These are phyloP conservation scores for Mortierella sp. DNA, from an alignment of 371 early-diverging fungal genomes.

Conservation along the genomic window DNA sequence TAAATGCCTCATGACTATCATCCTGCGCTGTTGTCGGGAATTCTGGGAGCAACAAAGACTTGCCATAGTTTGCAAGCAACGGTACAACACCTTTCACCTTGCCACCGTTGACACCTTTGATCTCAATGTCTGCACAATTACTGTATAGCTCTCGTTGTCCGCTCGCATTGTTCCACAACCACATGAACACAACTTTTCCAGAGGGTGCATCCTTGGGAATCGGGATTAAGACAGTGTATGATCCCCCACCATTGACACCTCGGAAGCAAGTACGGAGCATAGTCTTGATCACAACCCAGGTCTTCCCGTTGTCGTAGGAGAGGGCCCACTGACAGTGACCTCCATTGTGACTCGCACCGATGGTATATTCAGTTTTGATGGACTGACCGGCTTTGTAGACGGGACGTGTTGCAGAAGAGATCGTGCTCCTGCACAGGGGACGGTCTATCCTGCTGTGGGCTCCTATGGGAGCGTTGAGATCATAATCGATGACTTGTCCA, in stretches of 20 bases:
- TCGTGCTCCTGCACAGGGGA: conserved; percentile 16
- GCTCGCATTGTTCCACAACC: conserved; percentile 78
- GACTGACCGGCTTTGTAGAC: conserved; percentile 11
- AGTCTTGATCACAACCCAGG: conserved; percentile 63
- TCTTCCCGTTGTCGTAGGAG: conserved; percentile 67
- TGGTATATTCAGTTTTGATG: conserved; percentile 30
- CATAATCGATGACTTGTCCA: conserved; percentile 39
- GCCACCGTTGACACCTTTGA: conserved; percentile 54
- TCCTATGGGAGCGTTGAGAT: conserved; percentile 35
- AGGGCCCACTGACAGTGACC: conserved; percentile 77
- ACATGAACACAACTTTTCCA: conserved; percentile 61
- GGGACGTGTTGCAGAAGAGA: conserved; percentile 6
- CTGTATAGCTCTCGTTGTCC: conserved; percentile 78
- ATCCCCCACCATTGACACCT: not conserved
- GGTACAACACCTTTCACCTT: conserved; percentile 21
- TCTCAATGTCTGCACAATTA: conserved; percentile 75
- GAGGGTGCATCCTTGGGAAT: conserved; percentile 66
- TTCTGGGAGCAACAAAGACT: conserved; percentile 10
- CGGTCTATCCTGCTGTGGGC: not conserved
- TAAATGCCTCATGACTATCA: conserved; percentile 17
- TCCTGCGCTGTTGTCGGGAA: conserved; percentile 15
- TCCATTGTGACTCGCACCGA: conserved; percentile 59
- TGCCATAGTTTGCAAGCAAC: conserved; percentile 40
- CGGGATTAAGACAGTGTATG: conserved; percentile 53
- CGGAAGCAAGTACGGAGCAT: conserved; percentile 31